A percentile compares a stretch with the other conserved stretches of the same genome.
phyloP scores from a whole-genome alignment of 2,329 filamentous ascomycete species.

The Daldinia eschscholtzii region DNA sequence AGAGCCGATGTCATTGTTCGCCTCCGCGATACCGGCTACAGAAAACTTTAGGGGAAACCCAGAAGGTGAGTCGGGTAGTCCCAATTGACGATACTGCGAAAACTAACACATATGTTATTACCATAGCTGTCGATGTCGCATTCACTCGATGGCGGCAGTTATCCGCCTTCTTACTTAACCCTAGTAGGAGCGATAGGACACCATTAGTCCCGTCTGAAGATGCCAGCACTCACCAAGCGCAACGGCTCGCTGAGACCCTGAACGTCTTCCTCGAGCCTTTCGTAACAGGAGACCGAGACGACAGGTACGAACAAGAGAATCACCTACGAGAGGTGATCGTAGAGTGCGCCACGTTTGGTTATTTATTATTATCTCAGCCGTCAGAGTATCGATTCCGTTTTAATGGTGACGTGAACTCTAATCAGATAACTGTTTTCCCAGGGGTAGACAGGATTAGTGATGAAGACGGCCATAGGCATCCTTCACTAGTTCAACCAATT shows the following conservation, averaged over 20 bases:
- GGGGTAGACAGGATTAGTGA: constrained; percentile 47
- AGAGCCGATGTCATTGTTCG: constrained; percentile 49
- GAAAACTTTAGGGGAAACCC: constrained; percentile 46
- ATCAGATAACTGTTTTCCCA: constrained; percentile 44
- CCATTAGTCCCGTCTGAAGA: constrained; percentile 51
- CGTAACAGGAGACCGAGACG: constrained; percentile 46
- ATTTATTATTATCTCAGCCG: constrained; percentile 59
- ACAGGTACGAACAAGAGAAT: constrained; percentile 52
- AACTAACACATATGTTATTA: constrained; percentile 8
- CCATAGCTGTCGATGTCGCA: constrained; percentile 51
- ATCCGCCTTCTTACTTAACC: constrained; percentile 59
- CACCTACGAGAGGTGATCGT: constrained; percentile 57
- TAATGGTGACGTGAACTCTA: constrained; percentile 21
- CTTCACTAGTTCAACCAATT: constrained; percentile 33
- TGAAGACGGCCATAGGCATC: constrained; percentile 41
- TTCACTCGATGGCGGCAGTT: constrained; percentile 59
- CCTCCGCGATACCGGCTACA: constrained; percentile 48
- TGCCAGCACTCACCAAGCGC: constrained; percentile 51
- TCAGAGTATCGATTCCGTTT: constrained; percentile 54
- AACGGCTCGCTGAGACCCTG: constrained; percentile 52
- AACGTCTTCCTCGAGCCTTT: constrained; percentile 55
- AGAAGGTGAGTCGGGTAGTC: constrained; percentile 49
- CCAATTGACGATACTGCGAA: not conserved
- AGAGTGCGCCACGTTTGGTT: constrained; percentile 58
- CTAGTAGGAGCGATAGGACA: constrained; percentile 54